Conservation (phyloP, 148 eudicot genomes). For the Oxyria digyna region DNA sequence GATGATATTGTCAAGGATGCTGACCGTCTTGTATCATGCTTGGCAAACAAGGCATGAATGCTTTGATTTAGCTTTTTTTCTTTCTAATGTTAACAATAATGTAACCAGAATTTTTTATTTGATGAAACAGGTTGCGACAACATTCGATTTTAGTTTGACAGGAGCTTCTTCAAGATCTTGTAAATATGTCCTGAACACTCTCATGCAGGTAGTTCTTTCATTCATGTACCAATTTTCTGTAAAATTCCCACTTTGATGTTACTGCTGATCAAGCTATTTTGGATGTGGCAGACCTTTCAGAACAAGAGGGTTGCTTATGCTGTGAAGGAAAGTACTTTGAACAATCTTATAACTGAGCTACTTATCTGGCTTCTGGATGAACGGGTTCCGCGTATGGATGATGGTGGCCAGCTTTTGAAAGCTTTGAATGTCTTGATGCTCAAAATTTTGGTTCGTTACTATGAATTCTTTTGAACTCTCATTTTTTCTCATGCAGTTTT, state of each 20-base stretch:
- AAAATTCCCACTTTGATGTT: background rate
- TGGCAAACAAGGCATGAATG: slow-evolving; percentile 57
- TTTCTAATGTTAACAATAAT: background rate
- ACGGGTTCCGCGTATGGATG: slow-evolving; percentile 93
- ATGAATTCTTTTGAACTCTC: background rate
- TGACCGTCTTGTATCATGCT: slow-evolving; percentile 81
- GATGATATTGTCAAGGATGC: slow-evolving; percentile 82
- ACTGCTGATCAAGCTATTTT: slow-evolving; percentile 9
- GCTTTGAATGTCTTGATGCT: slow-evolving; percentile 96
- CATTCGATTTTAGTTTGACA: slow-evolving; percentile 79
- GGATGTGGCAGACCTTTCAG: slow-evolving; percentile 62
- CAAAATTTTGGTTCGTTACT: slow-evolving; percentile 57
- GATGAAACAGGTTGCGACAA: slow-evolving; percentile 62
- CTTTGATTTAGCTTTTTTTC: background rate
- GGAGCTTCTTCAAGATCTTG: slow-evolving; percentile 99
- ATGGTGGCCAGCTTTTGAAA: slow-evolving; percentile 89
- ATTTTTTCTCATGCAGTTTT: background rate
- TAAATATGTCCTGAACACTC: slow-evolving; percentile 93
- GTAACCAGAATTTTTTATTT: background rate
- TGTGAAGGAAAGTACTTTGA: slow-evolving; percentile 77
- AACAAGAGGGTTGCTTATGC: slow-evolving; percentile 78
- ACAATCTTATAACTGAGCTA: slow-evolving; percentile 78
- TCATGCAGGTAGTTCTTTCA: slow-evolving; percentile 66
- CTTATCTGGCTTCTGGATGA: slow-evolving; percentile 99
- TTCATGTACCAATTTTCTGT: background rate